Conservation (phyloP, 2,329 filamentous ascomycete genomes). For the Penicillium carneum region DNA sequence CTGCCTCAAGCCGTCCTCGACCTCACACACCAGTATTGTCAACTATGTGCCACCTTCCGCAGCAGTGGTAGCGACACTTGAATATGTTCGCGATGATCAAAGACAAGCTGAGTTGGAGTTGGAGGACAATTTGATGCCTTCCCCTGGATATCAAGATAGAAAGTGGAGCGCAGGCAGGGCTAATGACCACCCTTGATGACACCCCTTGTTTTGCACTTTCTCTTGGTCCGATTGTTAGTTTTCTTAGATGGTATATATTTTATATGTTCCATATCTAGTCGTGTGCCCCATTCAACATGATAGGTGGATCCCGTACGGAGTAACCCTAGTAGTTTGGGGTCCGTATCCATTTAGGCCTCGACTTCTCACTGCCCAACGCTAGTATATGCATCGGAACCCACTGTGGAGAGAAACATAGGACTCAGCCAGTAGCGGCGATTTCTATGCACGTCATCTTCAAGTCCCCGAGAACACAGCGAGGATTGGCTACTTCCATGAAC, state of each 20-base stretch:
- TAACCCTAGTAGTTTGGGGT: background rate
- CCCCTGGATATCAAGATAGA: conserved; percentile 26
- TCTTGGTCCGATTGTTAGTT: conserved; percentile 18
- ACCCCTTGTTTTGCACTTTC: conserved; percentile 19
- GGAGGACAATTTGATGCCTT: conserved; percentile 10
- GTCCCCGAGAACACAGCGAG: background rate
- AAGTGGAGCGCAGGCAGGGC: conserved; percentile 22
- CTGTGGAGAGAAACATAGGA: conserved; percentile 1
- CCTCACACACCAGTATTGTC: conserved; percentile 93
- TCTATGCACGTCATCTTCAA: conserved; percentile 12
- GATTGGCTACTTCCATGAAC: conserved; percentile 3
- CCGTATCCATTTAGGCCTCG: background rate
- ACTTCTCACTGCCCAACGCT: background rate
- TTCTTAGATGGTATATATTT: conserved; percentile 19
- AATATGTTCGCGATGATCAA: conserved; percentile 24
- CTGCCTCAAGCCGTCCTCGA: conserved; percentile 91
- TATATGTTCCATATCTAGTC: background rate
- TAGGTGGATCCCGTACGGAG: background rate
- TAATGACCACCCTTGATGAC: conserved; percentile 34
- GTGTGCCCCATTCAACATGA: background rate
- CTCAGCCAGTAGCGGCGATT: background rate
- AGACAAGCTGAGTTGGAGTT: background rate
- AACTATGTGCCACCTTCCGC: conserved; percentile 90
- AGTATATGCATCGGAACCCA: background rate
- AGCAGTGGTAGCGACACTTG: conserved; percentile 90